phyloP scores from a whole-genome alignment of 208 protist genomes.

The Wallacemonas sp. region DNA sequence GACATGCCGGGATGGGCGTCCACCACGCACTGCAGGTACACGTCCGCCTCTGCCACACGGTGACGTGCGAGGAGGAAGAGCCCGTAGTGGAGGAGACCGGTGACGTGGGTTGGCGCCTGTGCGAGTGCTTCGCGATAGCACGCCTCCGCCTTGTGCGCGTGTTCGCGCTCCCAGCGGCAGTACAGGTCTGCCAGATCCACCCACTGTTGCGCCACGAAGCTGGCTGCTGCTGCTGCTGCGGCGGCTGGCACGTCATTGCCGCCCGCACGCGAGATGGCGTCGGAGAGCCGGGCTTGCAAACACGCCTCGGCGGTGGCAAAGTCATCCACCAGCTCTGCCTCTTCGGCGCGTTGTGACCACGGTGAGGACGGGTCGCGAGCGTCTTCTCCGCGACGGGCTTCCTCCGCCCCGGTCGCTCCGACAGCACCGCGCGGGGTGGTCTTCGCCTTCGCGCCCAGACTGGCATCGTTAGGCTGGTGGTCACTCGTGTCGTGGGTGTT shows the following conservation, averaged over 20 bases:
- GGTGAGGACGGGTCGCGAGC: background rate
- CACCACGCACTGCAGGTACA: conserved; percentile 84
- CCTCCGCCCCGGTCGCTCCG: background rate
- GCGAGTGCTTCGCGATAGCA: conserved; percentile 89
- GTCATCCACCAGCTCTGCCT: conserved; percentile 79
- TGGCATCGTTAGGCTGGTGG: too few species aligned
- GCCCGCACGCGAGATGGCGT: background rate
- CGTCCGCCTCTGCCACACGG: conserved; percentile 80
- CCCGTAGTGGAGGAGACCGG: conserved; percentile 76
- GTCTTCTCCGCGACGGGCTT: background rate
- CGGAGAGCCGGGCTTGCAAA: conserved; percentile 80
- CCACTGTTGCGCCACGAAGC: conserved; percentile 35
- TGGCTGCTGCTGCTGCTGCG: background rate
- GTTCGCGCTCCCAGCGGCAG: conserved; percentile 52
- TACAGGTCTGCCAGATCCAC: conserved; percentile 80
- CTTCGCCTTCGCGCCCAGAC: too few species aligned
- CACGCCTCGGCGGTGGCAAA: conserved; percentile 56
- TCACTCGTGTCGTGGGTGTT: background rate
- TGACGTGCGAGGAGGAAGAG: conserved; percentile 77
- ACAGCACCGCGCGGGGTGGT: too few species aligned
- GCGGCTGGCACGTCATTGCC: conserved; percentile 18
- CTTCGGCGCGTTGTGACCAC: background rate
- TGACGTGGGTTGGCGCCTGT: conserved; percentile 52
- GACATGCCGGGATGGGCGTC: conserved; percentile 37
- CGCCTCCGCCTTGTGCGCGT: conserved; percentile 84